A percentile compares a stretch with the other conserved stretches of the same genome.
Evolutionary conservation across 352 stramenopile genomes (phyloP).

Genomic region (Plasmopara muralis): DNA sequence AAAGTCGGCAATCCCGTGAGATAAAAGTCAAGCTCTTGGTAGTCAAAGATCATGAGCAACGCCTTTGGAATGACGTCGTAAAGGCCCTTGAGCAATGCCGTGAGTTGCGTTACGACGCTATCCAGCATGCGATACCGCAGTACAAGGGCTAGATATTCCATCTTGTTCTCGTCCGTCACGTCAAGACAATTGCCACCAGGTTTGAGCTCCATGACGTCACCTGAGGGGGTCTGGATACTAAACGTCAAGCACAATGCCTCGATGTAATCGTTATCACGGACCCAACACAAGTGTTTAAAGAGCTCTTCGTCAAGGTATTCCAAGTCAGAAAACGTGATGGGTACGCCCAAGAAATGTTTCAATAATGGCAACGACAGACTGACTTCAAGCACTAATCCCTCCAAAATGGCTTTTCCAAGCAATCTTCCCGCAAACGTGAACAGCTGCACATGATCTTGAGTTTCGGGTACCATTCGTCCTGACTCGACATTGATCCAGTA

Average conservation of each 20-base stretch:
- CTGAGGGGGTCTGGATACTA: conserved; percentile 54
- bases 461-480: conserved; percentile 28
- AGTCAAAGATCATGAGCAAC: conserved; percentile 87
- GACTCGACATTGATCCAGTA: conserved; percentile 80
- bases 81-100: conserved; percentile 87
- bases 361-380: conserved; percentile 90
- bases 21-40: conserved; percentile 95
- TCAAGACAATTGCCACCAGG: conserved; percentile 81
- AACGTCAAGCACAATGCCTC: conserved; percentile 74
- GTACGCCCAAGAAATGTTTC: conserved; percentile 77
- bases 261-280: conserved; percentile 66
- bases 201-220: conserved; percentile 85
- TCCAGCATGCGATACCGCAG: conserved; percentile 91
- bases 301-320: conserved; percentile 81
- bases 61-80: conserved; percentile 88
- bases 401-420: conserved; percentile 96
- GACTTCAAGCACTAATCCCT: conserved; percentile 95
- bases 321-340: conserved; percentile 81
- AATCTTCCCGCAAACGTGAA: conserved; percentile 94
- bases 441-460: conserved; percentile 84
- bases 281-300: conserved; percentile 63
- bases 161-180: conserved; percentile 93
- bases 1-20: conserved; percentile 82
- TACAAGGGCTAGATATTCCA: conserved; percentile 93
- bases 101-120: conserved; percentile 85